Evolutionary conservation across 2,329 filamentous ascomycete species (phyloP), one percentile per base, ranked within the genome.

Genomic region (Sordariomycetes sp.): DNA sequence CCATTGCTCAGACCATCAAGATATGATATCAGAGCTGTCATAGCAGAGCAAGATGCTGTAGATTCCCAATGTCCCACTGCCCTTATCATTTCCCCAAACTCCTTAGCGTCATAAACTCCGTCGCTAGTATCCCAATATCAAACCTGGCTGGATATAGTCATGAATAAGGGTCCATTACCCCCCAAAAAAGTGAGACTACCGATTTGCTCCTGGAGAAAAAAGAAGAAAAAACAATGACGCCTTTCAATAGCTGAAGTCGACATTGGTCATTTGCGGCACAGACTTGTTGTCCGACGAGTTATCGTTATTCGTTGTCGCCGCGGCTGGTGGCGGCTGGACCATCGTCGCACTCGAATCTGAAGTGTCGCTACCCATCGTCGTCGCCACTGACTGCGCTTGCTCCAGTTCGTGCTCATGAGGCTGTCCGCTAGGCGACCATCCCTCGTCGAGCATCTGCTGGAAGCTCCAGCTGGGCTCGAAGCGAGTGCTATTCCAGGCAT

Each of bases 401-500:
- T 78, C 74, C 43, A 81, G 65, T 67, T 81, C 79, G 65, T 81
- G 76, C 61, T 76, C 73, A 40, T 71, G 64, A 0, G 76, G 78
- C 34, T 80, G 72, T 12, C 74, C 80, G 63, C 80, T 83, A 14
- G 81, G 76, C 7, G 79, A 80, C 69, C 79, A 83, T 54, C 80
- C 81, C 65, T 83, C 78, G 62, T 85, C 79, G 58, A 83, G 76
- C 64, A 87, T 79, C 65, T 86, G 81, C 66, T 86, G 83, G 71
- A 87, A 87, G 65, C 82, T 86, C 83, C 83, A 87, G 65, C 79
- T 85, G 1, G 87, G 86, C 63, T 83, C 78, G 67, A 89, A 90
- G 16, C 69, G 63, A 64, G 79, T 81, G 73, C 83, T 87, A 66
- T 89, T 80, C 87, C 87, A 90, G 0, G 87, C 87, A 62, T 85